These are phyloP conservation scores for Coelastrella sp. DNA, from an alignment of 139 green algal species.

Conservation along the genomic window DNA sequence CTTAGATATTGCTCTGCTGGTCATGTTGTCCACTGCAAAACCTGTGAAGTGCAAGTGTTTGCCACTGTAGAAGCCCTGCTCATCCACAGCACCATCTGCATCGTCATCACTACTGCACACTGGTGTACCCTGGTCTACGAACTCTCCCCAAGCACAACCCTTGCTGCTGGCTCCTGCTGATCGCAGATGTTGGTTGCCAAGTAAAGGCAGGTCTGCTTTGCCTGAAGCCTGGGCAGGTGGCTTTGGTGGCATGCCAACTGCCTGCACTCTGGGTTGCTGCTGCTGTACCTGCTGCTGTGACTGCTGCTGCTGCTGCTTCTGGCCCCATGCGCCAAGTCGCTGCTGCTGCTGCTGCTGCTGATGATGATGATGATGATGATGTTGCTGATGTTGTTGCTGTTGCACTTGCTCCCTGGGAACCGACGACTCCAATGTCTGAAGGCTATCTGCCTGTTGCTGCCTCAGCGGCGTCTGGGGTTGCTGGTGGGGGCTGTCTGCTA, in stretches of 20 bases:
- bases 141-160: not conserved
- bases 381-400: not conserved
- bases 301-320: slow-evolving; percentile 18
- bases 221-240: not conserved
- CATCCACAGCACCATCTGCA: not conserved
- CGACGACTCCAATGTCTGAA: not conserved
- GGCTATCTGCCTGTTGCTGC: not conserved
- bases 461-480: not conserved
- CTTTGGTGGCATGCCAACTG: not conserved
- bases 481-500: not conserved
- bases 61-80: not conserved
- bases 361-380: too few species aligned
- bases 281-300: not conserved
- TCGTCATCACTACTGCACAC: slow-evolving; percentile 8
- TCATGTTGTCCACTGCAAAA: too few species aligned
- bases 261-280: not conserved
- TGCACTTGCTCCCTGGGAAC: not conserved
- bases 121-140: slow-evolving; percentile 17
- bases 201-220: too few species aligned
- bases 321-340: not conserved
- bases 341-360: not conserved
- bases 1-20: too few species aligned
- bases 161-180: not conserved
- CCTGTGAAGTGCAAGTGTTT: not conserved
- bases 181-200: too few species aligned